Evolutionary conservation across 73 alveolate species (phyloP).

Genomic region (Loxodes magnus): DNA sequence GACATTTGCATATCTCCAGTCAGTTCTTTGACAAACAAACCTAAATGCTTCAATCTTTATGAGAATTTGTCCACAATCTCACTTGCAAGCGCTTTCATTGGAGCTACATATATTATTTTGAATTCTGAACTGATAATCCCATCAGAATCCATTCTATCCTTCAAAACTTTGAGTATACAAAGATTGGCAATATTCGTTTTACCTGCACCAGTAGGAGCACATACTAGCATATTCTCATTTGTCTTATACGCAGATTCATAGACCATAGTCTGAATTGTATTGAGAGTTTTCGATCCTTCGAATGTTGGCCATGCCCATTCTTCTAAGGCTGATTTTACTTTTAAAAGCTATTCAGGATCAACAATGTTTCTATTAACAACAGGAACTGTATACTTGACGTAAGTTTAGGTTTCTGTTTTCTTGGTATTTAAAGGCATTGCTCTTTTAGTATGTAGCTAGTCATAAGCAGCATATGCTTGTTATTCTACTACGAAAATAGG

Average conservation of each 20-base stretch:
- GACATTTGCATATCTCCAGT: slow-evolving; percentile 98
- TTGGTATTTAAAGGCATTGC: slow-evolving; percentile 12
- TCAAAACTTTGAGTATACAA: slow-evolving; percentile 79
- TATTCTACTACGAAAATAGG: background rate
- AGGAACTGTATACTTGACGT: slow-evolving; percentile 15
- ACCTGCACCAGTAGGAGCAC: slow-evolving; percentile 99
- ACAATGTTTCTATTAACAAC: slow-evolving; percentile 14
- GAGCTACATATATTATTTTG: slow-evolving; percentile 92
- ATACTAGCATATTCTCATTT: slow-evolving; percentile 72
- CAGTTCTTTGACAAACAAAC: slow-evolving; percentile 89
- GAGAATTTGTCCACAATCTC: slow-evolving; percentile 86
- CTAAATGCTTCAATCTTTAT: slow-evolving; percentile 72
- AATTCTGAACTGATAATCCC: slow-evolving; percentile 58
- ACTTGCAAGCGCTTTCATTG: slow-evolving; percentile 96
- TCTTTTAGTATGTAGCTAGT: slow-evolving; percentile 11
- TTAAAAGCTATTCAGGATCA: slow-evolving; percentile 18
- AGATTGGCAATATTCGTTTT: slow-evolving; percentile 93
- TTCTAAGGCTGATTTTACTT: slow-evolving; percentile 42
- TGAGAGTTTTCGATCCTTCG: slow-evolving; percentile 63
- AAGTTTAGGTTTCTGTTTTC: slow-evolving; percentile 20
- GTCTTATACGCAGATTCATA: slow-evolving; percentile 74
- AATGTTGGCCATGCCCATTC: slow-evolving; percentile 72
- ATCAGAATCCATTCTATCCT: slow-evolving; percentile 47
- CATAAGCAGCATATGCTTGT: background rate
- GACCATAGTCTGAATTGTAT: slow-evolving; percentile 83